Evolutionary conservation across 2,329 filamentous ascomycete genomes (phyloP).

Genomic region (Tolypocladium album): DNA sequence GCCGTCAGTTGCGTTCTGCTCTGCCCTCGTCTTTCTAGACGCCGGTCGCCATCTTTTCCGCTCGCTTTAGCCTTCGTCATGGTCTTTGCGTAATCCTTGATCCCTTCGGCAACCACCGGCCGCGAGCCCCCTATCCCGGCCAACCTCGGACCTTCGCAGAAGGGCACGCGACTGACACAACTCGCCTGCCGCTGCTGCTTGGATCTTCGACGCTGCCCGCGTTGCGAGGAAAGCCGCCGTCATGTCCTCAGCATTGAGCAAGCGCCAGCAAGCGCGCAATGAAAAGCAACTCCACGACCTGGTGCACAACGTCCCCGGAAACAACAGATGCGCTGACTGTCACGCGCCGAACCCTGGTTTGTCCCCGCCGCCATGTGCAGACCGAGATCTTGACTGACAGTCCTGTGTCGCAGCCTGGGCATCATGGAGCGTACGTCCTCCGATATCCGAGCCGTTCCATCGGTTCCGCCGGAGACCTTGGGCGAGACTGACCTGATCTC

Average conservation of each 20-base stretch:
- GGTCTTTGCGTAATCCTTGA: constrained; percentile 5
- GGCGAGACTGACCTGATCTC: constrained; percentile 3
- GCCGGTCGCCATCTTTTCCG: neutral
- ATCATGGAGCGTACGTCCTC: constrained; percentile 76
- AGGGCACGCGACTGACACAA: neutral
- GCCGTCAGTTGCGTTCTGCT: neutral
- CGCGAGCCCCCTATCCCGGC: neutral
- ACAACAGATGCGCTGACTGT: constrained; percentile 92
- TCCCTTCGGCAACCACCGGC: constrained; percentile 2
- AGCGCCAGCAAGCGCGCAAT: constrained; percentile 96
- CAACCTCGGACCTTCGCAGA: neutral
- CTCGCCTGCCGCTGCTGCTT: neutral
- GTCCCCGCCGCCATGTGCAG: constrained; percentile 15
- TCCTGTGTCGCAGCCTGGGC: constrained; percentile 60
- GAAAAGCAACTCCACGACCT: constrained; percentile 86
- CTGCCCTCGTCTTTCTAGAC: neutral
- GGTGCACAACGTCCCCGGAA: constrained; percentile 71
- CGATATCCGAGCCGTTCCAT: constrained; percentile 2
- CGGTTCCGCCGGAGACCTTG: neutral
- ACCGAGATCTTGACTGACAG: neutral
- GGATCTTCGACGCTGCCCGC: neutral
- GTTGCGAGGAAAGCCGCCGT: constrained; percentile 1
- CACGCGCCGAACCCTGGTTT: constrained; percentile 81
- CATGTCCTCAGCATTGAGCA: constrained; percentile 73
- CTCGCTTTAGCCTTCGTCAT: neutral